phyloP scores from a whole-genome alignment of 176 grass and related monocot genomes.

The Microstegium vimineum region DNA sequence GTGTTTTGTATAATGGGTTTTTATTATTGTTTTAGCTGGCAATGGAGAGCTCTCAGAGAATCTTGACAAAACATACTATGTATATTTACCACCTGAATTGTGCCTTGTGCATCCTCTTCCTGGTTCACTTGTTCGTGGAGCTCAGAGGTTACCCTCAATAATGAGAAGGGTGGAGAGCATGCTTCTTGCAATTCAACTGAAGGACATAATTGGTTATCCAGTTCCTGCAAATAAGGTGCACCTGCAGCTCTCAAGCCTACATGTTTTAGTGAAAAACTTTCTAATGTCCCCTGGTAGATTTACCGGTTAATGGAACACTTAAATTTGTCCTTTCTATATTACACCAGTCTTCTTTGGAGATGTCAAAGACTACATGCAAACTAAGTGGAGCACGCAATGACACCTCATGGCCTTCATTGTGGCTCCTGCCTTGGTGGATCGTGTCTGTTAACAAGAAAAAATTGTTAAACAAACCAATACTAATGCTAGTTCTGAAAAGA shows the following conservation, averaged over 20 bases:
- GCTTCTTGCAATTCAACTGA: constrained; percentile 97
- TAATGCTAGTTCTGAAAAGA: not conserved
- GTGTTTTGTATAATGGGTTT: constrained; percentile 6
- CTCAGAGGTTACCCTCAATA: constrained; percentile 94
- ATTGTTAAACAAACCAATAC: not conserved
- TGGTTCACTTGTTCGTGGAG: constrained; percentile 80
- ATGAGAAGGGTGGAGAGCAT: constrained; percentile 98
- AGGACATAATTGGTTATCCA: constrained; percentile 85
- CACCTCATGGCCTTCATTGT: not conserved
- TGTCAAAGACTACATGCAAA: constrained; percentile 15
- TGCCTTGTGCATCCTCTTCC: constrained; percentile 95
- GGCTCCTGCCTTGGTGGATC: not conserved
- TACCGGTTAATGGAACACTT: not conserved
- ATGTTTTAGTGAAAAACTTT: not conserved
- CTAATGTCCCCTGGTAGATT: not conserved
- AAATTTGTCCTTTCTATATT: not conserved
- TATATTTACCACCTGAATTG: constrained; percentile 91
- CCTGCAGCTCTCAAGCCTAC: not conserved
- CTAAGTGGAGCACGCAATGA: not conserved
- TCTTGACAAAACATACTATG: constrained; percentile 97
- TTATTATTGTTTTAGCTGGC: constrained; percentile 49
- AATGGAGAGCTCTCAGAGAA: constrained; percentile 76
- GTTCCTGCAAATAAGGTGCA: constrained; percentile 80
- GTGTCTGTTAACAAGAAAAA: not conserved
- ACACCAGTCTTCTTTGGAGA: constrained; percentile 13